Conservation (phyloP, 805 yeast genomes). For the Cyberlindnera euphorbiae region DNA sequence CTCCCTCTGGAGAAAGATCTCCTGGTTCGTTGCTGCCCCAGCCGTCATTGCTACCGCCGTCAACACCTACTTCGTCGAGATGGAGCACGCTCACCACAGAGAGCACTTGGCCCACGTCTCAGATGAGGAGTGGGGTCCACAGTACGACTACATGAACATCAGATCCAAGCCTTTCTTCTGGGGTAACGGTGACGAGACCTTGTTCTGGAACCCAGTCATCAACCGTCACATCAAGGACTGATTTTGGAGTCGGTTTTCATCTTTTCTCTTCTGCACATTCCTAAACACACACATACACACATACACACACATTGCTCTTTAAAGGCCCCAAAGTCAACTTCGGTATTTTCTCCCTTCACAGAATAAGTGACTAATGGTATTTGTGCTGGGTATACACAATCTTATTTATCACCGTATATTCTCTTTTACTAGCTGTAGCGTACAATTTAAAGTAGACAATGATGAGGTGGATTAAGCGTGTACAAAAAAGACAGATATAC, state of each 20-base stretch:
- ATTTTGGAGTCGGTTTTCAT: not conserved
- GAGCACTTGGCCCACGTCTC: constrained; percentile 60
- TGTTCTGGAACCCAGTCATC: constrained; percentile 91
- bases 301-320: constrained; percentile 2
- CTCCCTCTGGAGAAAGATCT: constrained; percentile 78
- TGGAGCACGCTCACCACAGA: constrained; percentile 88
- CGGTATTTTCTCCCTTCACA: no score
- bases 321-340: no score
- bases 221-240: constrained; percentile 69
- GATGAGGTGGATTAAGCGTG: no score
- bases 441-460: no score
- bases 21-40: constrained; percentile 78
- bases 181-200: constrained; percentile 98
- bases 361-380: no score
- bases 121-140: constrained; percentile 91
- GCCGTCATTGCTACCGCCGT: constrained; percentile 70
- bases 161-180: constrained; percentile 89
- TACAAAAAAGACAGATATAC: no score
- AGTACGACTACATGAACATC: constrained; percentile 87
- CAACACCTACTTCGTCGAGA: constrained; percentile 78
- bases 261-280: not conserved
- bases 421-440: no score
- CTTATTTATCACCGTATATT: no score
- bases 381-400: no score
- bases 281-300: not conserved